Conservation (phyloP, 1,284 basidiomycete species). For the Coniferiporia weirii region DNA sequence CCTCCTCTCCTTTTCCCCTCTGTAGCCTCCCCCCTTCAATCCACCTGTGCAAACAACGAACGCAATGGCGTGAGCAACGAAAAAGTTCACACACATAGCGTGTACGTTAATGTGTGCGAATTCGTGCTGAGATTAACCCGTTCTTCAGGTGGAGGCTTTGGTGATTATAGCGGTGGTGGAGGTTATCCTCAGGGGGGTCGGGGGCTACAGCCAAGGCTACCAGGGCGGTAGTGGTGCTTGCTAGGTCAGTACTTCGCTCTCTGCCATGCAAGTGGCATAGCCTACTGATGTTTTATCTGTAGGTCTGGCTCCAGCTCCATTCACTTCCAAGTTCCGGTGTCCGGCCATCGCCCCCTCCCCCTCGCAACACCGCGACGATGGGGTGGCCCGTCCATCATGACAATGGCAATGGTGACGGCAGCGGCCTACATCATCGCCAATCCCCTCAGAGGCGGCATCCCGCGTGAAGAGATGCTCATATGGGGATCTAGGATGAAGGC, state of each 20-base stretch:
- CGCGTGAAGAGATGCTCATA: constrained; percentile 1
- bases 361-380: no score
- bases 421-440: constrained; percentile 14
- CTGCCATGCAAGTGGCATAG: not conserved
- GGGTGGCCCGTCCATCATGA: no score
- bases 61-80: no score
- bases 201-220: constrained; percentile 27
- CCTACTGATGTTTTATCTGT: not conserved
- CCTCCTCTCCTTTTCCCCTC: no score
- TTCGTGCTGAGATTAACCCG: not conserved
- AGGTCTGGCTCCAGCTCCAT: constrained; percentile 8
- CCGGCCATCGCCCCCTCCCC: no score
- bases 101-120: not conserved
- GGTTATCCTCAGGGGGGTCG: constrained; percentile 24
- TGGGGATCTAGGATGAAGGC: not conserved
- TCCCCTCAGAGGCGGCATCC: constrained; percentile 2
- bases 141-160: constrained; percentile 26
- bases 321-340: constrained; percentile 9
- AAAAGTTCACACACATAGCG: no score
- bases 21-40: no score
- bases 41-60: no score
- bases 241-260: not conserved
- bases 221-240: constrained; percentile 26
- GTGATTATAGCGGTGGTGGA: constrained; percentile 28
- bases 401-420: no score